Conservation (phyloP, 2,329 filamentous ascomycete species). For the Macroventuria anomochaeta region DNA sequence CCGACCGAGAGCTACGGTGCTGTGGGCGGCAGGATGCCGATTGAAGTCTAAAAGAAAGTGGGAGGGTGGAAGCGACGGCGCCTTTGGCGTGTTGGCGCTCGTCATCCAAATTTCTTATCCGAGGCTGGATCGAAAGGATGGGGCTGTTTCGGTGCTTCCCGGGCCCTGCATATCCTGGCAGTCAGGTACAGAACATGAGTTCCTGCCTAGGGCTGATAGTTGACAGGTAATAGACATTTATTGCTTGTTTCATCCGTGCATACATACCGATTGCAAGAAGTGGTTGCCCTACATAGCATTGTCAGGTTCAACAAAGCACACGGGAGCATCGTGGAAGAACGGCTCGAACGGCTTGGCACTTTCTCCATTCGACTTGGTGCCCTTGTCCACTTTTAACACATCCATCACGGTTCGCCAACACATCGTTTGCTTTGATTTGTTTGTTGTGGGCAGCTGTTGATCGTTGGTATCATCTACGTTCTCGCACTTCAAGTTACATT, state of each 20-base stretch:
- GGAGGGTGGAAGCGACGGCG: conserved; percentile 15
- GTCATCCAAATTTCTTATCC: conserved; percentile 17
- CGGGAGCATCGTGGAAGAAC: not conserved
- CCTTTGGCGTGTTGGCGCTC: conserved; percentile 14
- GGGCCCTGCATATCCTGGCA: conserved; percentile 8
- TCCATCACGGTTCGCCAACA: conserved; percentile 10
- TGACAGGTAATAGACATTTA: not conserved
- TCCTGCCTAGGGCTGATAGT: conserved; percentile 3
- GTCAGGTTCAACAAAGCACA: not conserved
- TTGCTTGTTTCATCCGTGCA: not conserved
- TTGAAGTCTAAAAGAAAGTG: conserved; percentile 7
- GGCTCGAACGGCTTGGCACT: conserved; percentile 15
- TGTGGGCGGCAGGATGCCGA: conserved; percentile 5
- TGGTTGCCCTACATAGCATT: not conserved
- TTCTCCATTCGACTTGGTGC: conserved; percentile 13
- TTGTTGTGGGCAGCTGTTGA: not conserved
- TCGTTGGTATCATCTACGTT: not conserved
- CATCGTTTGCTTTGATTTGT: not conserved
- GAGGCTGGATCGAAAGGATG: conserved; percentile 9
- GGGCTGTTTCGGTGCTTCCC: conserved; percentile 10
- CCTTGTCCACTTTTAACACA: conserved; percentile 2
- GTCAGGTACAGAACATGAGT: conserved; percentile 15
- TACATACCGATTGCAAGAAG: not conserved
- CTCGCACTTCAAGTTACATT: not conserved
- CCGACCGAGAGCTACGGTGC: conserved; percentile 2